phyloP scores from a whole-genome alignment of 2,329 filamentous ascomycete genomes.

The Graphilbum ipis-grandicollis region DNA sequence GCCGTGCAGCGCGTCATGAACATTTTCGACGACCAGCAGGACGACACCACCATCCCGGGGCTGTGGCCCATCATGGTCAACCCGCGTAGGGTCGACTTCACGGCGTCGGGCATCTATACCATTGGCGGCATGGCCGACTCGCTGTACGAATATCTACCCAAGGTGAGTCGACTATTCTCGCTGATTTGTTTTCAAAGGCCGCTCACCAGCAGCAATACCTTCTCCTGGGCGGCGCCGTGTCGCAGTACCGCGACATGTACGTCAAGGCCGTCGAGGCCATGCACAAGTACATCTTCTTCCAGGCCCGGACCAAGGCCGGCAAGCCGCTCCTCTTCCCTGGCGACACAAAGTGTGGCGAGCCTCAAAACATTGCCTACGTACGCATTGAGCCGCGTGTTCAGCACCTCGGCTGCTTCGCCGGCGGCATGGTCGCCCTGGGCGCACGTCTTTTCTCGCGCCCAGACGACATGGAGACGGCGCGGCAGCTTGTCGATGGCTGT shows the following conservation, averaged over 20 bases:
- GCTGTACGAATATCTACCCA: slow-evolving; percentile 42
- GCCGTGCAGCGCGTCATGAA: slow-evolving; percentile 58
- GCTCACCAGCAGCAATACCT: slow-evolving; percentile 5
- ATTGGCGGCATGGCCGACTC: slow-evolving; percentile 29
- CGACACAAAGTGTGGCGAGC: slow-evolving; percentile 22
- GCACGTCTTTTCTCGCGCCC: slow-evolving; percentile 10
- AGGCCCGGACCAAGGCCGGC: slow-evolving; percentile 2
- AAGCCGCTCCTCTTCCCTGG: slow-evolving; percentile 7
- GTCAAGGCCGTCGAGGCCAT: slow-evolving; percentile 29
- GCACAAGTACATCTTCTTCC: slow-evolving; percentile 8
- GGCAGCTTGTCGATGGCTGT: slow-evolving; percentile 32
- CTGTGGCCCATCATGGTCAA: slow-evolving; percentile 55
- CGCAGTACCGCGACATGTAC: slow-evolving; percentile 49
- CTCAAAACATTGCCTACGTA: slow-evolving; percentile 32
- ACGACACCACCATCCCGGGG: slow-evolving; percentile 49
- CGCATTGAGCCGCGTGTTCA: slow-evolving; percentile 20
- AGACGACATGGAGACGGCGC: slow-evolving; percentile 25
- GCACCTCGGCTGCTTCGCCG: slow-evolving; percentile 23
- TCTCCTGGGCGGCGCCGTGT: slow-evolving; percentile 46
- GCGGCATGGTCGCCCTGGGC: slow-evolving; percentile 26
- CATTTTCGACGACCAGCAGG: slow-evolving; percentile 47
- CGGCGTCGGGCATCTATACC: slow-evolving; percentile 20
- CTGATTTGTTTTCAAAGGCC: no score
- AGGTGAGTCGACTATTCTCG: no score
- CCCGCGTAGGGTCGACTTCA: slow-evolving; percentile 32